Percentiles rank a stretch among this genome's conserved stretches.
Evolutionary conservation across 2,329 filamentous ascomycete genomes (phyloP).

Genomic region (Colletotrichum paranaense): DNA sequence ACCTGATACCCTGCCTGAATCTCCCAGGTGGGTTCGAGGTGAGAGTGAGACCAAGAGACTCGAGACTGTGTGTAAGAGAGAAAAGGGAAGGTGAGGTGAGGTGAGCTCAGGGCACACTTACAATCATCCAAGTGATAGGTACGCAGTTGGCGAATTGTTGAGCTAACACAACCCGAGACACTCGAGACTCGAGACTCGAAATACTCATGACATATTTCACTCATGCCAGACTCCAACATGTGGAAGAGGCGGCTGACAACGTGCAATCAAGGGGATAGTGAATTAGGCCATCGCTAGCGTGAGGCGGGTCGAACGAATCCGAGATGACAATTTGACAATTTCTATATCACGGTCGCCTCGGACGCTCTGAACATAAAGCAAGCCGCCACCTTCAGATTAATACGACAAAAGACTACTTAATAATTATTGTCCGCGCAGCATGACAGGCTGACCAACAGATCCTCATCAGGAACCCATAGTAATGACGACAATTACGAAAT

Average conservation of each 20-base stretch:
- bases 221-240: not conserved
- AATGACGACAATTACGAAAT: not conserved
- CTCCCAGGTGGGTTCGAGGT: conserved; percentile 6
- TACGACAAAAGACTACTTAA: not conserved
- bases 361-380: not conserved
- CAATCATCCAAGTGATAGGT: not conserved
- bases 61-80: too few relatives aligned
- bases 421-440: not conserved
- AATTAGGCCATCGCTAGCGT: not conserved
- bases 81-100: not conserved
- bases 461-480: not conserved
- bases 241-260: not conserved
- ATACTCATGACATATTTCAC: not conserved
- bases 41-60: not conserved
- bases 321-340: not conserved
- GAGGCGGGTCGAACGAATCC: not conserved
- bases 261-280: not conserved
- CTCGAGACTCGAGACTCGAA: not conserved
- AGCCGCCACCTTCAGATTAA: not conserved
- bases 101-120: not conserved
- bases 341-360: not conserved
- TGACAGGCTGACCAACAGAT: not conserved
- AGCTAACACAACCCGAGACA: not conserved
- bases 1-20: conserved; percentile 29
- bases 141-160: not conserved